Base-by-base conservation (phyloP, 2,329 filamentous ascomycete species). In the Ceratocystiopsis brevicomis region DNA sequence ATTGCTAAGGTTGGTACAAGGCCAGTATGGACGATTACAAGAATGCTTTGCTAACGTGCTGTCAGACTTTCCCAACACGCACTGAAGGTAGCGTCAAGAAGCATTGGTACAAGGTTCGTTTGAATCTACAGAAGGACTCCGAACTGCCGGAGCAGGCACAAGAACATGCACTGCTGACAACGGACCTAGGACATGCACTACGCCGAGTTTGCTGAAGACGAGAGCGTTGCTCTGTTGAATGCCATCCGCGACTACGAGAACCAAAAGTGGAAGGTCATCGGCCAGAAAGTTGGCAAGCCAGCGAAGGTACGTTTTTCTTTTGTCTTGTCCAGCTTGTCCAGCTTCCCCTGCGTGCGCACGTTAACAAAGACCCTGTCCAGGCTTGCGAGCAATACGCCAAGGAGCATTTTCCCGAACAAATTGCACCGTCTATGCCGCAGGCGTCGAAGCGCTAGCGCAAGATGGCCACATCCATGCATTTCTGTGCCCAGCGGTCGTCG, bases 21-120 rank as follows among this genome's bases (percentile, higher is more conserved):
- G 30, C 6, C 25, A 10, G 25, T 6, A 30, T 6, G 25, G 8
- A 11, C 8, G 19, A 6, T 21, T 21, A 6, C 25, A 30, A 30
- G 25, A 30, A 12, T 18, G 6, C 3, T 4, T 36, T 37, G 8
- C 32, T 30, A 16, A 30, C 3, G 4, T 18, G 18, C 10, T 16
- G 17, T 2, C 51, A 92, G 83, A 87, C 82, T 3, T 98, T 98
- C 58, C 88, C 90, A 12, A 78, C 76, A 19, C 73, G 90, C 54
- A 98, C 90, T 37, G 90, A 98, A 63, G 90, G 90, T 9, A 95
- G 87, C 56, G 90, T 98, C 18, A 98, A 96, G 70, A 98, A 96
- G 64, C 90, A 98, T 60, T 98, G 90, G 88, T 96, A 98, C 63
- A 96, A 96, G 72, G 84, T 85, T 66, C 44, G 63, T 50, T 34